These are phyloP conservation scores for Adansonia rubrostipa DNA, from an alignment of 441 rosid species.

Conservation along the genomic window DNA sequence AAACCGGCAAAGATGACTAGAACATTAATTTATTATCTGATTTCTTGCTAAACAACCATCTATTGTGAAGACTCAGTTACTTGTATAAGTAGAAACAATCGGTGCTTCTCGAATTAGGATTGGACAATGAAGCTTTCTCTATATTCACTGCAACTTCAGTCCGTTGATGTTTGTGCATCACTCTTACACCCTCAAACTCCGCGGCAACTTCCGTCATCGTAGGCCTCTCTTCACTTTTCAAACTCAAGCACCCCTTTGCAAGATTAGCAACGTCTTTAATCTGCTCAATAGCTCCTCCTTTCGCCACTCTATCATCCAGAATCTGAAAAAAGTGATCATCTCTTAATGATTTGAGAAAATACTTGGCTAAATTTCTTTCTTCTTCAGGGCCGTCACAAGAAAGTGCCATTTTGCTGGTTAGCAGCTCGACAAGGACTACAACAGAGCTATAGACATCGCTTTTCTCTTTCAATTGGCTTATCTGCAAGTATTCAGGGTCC, in stretches of 20 bases:
- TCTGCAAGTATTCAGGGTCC: conserved; percentile 7
- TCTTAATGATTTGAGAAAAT: conserved; percentile 1
- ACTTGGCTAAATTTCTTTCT: neutral
- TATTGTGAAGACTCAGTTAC: too few relatives aligned
- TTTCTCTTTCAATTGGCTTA: conserved; percentile 4
- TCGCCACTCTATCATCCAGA: neutral
- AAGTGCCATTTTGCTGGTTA: neutral
- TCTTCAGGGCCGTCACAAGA: neutral
- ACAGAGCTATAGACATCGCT: neutral
- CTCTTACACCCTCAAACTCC: neutral
- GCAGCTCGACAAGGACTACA: neutral
- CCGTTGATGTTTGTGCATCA: neutral
- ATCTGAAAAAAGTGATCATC: neutral
- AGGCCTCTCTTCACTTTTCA: neutral
- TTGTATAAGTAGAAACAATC: too few relatives aligned
- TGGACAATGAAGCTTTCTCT: neutral
- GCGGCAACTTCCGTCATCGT: neutral
- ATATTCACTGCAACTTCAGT: neutral
- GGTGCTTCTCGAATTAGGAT: too few relatives aligned
- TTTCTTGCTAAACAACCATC: too few relatives aligned
- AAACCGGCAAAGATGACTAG: too few relatives aligned
- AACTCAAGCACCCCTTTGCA: neutral
- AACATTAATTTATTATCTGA: too few relatives aligned
- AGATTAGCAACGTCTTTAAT: neutral
- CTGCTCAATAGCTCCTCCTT: neutral